Evolutionary conservation across 208 protist genomes (phyloP).

Genomic region (Trypanosoma caninum): DNA sequence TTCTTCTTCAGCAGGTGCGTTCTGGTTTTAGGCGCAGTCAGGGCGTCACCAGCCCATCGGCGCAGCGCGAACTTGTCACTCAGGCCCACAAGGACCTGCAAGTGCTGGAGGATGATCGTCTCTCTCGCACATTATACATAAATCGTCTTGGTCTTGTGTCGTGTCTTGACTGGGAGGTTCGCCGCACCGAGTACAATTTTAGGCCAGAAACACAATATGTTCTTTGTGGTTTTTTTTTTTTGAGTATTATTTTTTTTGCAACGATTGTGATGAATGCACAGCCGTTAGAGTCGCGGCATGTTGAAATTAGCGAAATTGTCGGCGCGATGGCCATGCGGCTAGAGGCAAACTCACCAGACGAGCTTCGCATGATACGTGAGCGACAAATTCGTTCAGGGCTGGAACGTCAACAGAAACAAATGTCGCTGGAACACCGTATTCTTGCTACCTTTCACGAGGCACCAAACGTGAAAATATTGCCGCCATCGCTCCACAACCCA

Average conservation of each 20-base stretch:
- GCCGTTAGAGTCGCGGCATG: constrained; percentile 44
- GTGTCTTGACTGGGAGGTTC: constrained; percentile 88
- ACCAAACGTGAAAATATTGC: constrained; percentile 33
- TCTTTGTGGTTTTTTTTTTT: constrained; percentile 35
- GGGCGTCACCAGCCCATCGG: constrained; percentile 58
- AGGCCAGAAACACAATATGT: constrained; percentile 56
- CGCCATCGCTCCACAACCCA: constrained; percentile 51
- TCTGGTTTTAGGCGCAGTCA: constrained; percentile 71
- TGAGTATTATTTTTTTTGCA: constrained; percentile 40
- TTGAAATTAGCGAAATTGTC: constrained; percentile 80
- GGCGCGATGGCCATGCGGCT: constrained; percentile 81
- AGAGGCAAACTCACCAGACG: constrained; percentile 68
- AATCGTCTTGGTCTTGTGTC: constrained; percentile 86
- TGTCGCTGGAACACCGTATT: constrained; percentile 69
- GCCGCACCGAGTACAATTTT: constrained; percentile 87
- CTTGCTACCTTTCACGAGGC: constrained; percentile 77
- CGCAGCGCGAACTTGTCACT: constrained; percentile 79
- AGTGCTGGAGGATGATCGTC: constrained; percentile 79
- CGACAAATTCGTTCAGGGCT: constrained; percentile 53
- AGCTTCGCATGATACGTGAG: constrained; percentile 50
- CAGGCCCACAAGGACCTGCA: constrained; percentile 82
- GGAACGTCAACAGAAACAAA: constrained; percentile 41
- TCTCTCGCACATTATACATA: constrained; percentile 86
- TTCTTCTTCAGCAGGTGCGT: constrained; percentile 80
- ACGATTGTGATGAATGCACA: constrained; percentile 35